A percentile compares a stretch with the other conserved stretches of the same genome.
These are phyloP conservation scores for Botrytis tulipae DNA, from an alignment of 2,329 filamentous ascomycete genomes.

Conservation along the genomic window DNA sequence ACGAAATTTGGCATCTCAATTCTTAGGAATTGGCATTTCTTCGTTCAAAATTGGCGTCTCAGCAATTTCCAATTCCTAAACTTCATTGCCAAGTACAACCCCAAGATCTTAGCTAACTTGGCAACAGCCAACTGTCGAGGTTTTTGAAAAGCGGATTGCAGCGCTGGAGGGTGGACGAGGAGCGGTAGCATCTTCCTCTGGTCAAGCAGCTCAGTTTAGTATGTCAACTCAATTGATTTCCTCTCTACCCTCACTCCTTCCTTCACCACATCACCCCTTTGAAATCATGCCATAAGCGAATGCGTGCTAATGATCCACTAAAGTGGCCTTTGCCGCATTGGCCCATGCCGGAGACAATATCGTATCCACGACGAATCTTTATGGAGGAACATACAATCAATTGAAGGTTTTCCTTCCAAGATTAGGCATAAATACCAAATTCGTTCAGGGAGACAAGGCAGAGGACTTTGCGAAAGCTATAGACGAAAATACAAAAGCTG, in stretches of 20 bases:
- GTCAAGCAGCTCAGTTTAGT: conserved; percentile 85
- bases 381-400: conserved; percentile 96
- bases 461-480: conserved; percentile 78
- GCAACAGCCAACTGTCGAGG: conserved; percentile 78
- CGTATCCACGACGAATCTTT: conserved; percentile 83
- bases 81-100: conserved; percentile 13
- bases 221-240: background rate
- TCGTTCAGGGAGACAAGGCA: conserved; percentile 75
- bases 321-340: conserved; percentile 67
- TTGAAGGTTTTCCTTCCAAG: conserved; percentile 86
- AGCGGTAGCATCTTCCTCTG: conserved; percentile 79
- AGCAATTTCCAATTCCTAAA: background rate
- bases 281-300: background rate
- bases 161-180: conserved; percentile 88
- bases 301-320: background rate
- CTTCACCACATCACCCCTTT: background rate
- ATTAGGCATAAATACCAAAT: conserved; percentile 82
- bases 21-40: background rate
- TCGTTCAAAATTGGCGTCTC: conserved; percentile 3
- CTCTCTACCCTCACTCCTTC: background rate
- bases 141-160: conserved; percentile 95
- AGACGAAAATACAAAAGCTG: conserved; percentile 88
- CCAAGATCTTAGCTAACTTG: conserved; percentile 18
- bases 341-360: conserved; percentile 90
- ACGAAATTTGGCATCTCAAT: conserved; percentile 10